These are phyloP conservation scores for Barnettozyma salicaria DNA, from an alignment of 805 yeast species.

Conservation along the genomic window DNA sequence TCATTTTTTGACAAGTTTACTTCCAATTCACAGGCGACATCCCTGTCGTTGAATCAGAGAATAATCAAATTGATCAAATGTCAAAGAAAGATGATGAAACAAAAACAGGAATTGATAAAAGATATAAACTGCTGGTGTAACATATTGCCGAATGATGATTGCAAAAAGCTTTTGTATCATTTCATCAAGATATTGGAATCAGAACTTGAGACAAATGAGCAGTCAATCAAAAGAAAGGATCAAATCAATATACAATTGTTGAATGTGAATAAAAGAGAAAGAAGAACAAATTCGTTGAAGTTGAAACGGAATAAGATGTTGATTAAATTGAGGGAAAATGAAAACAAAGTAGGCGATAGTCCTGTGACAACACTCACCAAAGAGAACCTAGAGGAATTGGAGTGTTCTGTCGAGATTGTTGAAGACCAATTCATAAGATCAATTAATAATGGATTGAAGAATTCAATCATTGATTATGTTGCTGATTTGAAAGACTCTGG, in stretches of 20 bases:
- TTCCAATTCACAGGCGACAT: conserved; percentile 20
- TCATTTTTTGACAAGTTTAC: conserved; percentile 25
- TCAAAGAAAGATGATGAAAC: conserved; percentile 33
- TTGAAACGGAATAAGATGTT: conserved; percentile 33
- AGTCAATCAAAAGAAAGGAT: conserved; percentile 38
- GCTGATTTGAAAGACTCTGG: conserved; percentile 17
- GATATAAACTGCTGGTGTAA: conserved; percentile 40
- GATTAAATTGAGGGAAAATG: conserved; percentile 35
- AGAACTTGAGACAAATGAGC: conserved; percentile 33
- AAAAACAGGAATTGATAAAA: conserved; percentile 33
- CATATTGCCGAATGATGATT: conserved; percentile 34
- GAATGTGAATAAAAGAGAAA: conserved; percentile 46
- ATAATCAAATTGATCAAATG: conserved; percentile 33
- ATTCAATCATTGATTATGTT: conserved; percentile 40
- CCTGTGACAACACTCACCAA: conserved; percentile 37
- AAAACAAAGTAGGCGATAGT: conserved; percentile 41
- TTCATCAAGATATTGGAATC: conserved; percentile 33
- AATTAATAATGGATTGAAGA: conserved; percentile 39
- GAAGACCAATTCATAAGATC: conserved; percentile 45
- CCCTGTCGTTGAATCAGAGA: conserved; percentile 29
- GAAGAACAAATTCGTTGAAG: conserved; percentile 37
- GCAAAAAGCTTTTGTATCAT: conserved; percentile 35
- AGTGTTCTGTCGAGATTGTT: conserved; percentile 45
- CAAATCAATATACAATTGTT: conserved; percentile 37
- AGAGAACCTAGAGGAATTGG: conserved; percentile 48